Conservation (phyloP, 108 stramenopile genomes). For the Mediolabrus comicus region DNA sequence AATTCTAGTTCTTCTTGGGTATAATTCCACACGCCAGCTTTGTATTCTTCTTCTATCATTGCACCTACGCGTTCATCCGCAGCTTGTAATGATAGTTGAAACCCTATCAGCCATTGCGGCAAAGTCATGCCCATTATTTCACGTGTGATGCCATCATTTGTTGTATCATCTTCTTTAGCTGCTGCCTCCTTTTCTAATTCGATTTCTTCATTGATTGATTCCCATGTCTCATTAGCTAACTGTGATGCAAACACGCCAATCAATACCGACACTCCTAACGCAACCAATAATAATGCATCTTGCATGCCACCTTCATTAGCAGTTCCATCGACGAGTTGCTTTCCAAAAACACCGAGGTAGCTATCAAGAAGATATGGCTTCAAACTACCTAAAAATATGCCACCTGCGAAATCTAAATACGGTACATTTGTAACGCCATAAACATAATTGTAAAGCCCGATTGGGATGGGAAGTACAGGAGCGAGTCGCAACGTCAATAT, state of each 20-base stretch:
- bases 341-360: slow-evolving; percentile 87
- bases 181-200: slow-evolving; percentile 57
- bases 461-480: slow-evolving; percentile 90
- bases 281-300: slow-evolving; percentile 67
- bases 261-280: slow-evolving; percentile 72
- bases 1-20: slow-evolving; percentile 48
- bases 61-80: slow-evolving; percentile 58
- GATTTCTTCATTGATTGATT: slow-evolving; percentile 69
- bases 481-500: slow-evolving; percentile 91
- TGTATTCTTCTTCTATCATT: slow-evolving; percentile 61
- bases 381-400: slow-evolving; percentile 87
- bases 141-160: slow-evolving; percentile 54
- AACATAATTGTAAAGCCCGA: slow-evolving; percentile 95
- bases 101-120: slow-evolving; percentile 68
- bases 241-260: slow-evolving; percentile 88
- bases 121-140: slow-evolving; percentile 62
- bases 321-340: slow-evolving; percentile 70
- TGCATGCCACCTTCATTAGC: slow-evolving; percentile 49
- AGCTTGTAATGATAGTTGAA: slow-evolving; percentile 59
- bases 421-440: slow-evolving; percentile 85
- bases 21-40: slow-evolving; percentile 75
- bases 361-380: slow-evolving; percentile 93
- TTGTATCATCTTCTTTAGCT: slow-evolving; percentile 21
- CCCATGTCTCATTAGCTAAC: slow-evolving; percentile 84
- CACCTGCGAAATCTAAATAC: slow-evolving; percentile 78